Conservation (phyloP, 257 asterid species). For the Solanum rostratum region DNA sequence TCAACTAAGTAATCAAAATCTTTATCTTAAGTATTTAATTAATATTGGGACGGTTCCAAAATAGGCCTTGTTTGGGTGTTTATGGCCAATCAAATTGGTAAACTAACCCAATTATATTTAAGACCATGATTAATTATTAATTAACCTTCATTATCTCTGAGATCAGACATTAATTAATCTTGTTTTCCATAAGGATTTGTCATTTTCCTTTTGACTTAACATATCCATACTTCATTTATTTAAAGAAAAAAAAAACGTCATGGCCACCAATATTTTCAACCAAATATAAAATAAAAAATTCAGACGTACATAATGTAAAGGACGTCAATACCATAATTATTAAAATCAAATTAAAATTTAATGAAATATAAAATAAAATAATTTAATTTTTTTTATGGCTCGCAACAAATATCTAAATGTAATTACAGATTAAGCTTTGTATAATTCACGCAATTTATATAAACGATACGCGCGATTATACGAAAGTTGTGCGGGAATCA, state of each 20-base stretch:
- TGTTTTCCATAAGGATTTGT: neutral
- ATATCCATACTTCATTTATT: neutral
- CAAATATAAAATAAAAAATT: too few relatives aligned
- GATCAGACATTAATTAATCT: neutral
- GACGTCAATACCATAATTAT: neutral
- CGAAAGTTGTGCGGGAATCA: too few relatives aligned
- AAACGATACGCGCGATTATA: too few relatives aligned
- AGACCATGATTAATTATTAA: neutral
- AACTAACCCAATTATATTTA: neutral
- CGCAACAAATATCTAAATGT: too few relatives aligned
- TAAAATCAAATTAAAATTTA: too few relatives aligned
- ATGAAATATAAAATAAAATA: neutral
- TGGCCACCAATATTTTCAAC: neutral
- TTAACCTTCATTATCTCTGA: neutral
- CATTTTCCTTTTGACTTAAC: neutral
- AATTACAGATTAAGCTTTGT: too few relatives aligned
- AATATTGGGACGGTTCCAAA: neutral
- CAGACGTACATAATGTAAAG: too few relatives aligned
- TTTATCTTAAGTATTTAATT: neutral
- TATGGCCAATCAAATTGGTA: neutral
- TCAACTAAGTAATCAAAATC: neutral
- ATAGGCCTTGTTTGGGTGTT: neutral
- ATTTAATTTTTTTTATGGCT: too few relatives aligned
- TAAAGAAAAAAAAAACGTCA: neutral
- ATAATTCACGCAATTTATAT: too few relatives aligned